Conservation (phyloP, 495 filamentous ascomycete genomes). For the Aspergillus homomorphus region DNA sequence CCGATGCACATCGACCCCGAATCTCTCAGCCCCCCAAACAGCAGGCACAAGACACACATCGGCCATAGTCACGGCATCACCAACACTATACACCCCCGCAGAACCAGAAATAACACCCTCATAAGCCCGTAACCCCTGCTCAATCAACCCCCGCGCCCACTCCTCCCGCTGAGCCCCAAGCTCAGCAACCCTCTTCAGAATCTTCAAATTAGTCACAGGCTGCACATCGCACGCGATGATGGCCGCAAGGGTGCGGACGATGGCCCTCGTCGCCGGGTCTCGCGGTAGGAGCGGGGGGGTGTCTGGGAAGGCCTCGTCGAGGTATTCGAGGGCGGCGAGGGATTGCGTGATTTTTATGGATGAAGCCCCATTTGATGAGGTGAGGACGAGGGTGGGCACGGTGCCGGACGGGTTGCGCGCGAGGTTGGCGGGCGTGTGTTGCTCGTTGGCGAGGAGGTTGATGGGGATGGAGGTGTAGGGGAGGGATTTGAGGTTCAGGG, state of each 20-base stretch:
- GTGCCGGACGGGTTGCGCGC: slow-evolving; percentile 47
- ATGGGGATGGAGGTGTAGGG: slow-evolving; percentile 40
- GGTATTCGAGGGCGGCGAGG: slow-evolving; percentile 51
- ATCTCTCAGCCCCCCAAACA: slow-evolving; percentile 48
- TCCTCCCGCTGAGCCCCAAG: slow-evolving; percentile 34
- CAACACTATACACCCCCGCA: slow-evolving; percentile 48
- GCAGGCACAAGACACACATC: slow-evolving; percentile 53
- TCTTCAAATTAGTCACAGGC: slow-evolving; percentile 48
- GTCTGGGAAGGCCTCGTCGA: slow-evolving; percentile 45
- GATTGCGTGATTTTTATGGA: slow-evolving; percentile 47
- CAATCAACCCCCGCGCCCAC: slow-evolving; percentile 40
- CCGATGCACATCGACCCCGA: slow-evolving; percentile 40
- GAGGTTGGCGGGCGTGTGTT: slow-evolving; percentile 30
- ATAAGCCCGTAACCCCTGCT: slow-evolving; percentile 47
- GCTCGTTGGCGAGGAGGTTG: slow-evolving; percentile 46
- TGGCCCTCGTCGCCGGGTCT: slow-evolving; percentile 31
- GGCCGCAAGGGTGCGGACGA: slow-evolving; percentile 39
- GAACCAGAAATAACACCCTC: slow-evolving; percentile 32
- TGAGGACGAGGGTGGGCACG: slow-evolving; percentile 48
- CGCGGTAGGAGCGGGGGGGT: slow-evolving; percentile 37
- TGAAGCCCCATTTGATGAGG: slow-evolving; percentile 4
- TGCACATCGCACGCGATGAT: slow-evolving; percentile 52
- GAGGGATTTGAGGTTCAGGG: slow-evolving; percentile 45
- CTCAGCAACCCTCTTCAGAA: slow-evolving; percentile 40
- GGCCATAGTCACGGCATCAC: slow-evolving; percentile 48